Percentiles rank a stretch among this genome's conserved stretches.
Conservation (phyloP, 164 flowering plant genomes). For the Dillenia turbinata region DNA sequence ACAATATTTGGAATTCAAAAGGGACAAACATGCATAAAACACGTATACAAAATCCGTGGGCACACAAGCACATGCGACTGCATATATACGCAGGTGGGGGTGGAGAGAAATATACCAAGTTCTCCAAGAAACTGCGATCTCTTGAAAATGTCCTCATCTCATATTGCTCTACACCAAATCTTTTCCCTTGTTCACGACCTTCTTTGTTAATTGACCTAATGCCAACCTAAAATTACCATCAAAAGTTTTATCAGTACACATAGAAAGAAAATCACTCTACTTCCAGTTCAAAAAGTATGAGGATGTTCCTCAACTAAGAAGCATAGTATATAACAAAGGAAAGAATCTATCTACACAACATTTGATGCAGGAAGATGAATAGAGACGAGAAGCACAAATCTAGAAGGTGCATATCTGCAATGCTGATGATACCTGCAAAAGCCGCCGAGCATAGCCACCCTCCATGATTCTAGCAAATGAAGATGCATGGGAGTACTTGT, state of each 20-base stretch:
- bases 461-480: slow-evolving; percentile 99
- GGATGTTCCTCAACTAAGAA: too few species aligned
- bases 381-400: too few species aligned
- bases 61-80: too few species aligned
- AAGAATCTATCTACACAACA: too few species aligned
- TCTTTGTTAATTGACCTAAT: slow-evolving; percentile 82
- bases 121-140: slow-evolving; percentile 79
- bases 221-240: slow-evolving; percentile 62
- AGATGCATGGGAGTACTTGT: slow-evolving; percentile 95
- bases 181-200: slow-evolving; percentile 94
- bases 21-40: too few species aligned
- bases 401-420: too few species aligned
- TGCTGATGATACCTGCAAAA: slow-evolving; percentile 57
- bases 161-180: slow-evolving; percentile 88
- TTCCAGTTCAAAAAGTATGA: neutral
- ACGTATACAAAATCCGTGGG: too few species aligned
- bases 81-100: neutral
- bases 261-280: neutral
- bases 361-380: too few species aligned
- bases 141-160: slow-evolving; percentile 94
- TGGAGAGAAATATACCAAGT: slow-evolving; percentile 50
- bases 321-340: too few species aligned
- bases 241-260: neutral
- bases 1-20: too few species aligned
- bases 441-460: slow-evolving; percentile 95